phyloP scores from a whole-genome alignment of 495 filamentous ascomycete genomes.

The Amniculicola lignicola region DNA sequence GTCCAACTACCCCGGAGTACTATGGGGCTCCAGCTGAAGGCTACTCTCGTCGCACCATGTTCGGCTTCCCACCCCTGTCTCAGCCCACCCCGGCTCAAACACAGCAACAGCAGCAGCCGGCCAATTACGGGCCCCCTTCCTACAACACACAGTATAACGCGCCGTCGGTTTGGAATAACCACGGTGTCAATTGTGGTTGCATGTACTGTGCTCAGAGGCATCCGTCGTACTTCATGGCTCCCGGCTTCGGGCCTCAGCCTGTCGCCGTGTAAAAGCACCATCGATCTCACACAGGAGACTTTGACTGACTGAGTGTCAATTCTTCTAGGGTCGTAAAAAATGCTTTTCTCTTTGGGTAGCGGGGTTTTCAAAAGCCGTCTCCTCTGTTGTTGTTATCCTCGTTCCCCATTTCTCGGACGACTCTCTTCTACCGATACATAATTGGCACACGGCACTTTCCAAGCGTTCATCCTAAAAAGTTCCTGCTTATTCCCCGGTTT shows the following conservation, averaged over 20 bases:
- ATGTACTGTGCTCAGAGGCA: conserved; percentile 61
- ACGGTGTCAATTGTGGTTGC: conserved; percentile 65
- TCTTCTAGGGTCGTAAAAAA: too few relatives aligned
- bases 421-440: conserved; percentile 24
- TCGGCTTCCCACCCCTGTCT: conserved; percentile 37
- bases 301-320: too few relatives aligned
- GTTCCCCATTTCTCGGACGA: too few relatives aligned
- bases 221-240: conserved; percentile 62
- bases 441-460: conserved; percentile 14
- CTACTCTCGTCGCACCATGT: conserved; percentile 39
- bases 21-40: conserved; percentile 40
- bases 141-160: conserved; percentile 33
- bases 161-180: conserved; percentile 37
- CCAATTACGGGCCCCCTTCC: conserved; percentile 29
- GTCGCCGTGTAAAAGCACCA: conserved; percentile 63
- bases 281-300: too few relatives aligned
- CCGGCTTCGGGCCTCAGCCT: conserved; percentile 50
- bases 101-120: conserved; percentile 31
- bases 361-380: too few relatives aligned
- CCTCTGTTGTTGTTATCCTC: too few relatives aligned
- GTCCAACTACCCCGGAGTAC: conserved; percentile 50
- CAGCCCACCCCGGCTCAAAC: conserved; percentile 31
- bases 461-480: too few relatives aligned
- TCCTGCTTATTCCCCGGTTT: background rate
- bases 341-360: too few relatives aligned